Evolutionary conservation across 2,329 filamentous ascomycete species (phyloP).

Genomic region (Sordariomycetes sp.): DNA sequence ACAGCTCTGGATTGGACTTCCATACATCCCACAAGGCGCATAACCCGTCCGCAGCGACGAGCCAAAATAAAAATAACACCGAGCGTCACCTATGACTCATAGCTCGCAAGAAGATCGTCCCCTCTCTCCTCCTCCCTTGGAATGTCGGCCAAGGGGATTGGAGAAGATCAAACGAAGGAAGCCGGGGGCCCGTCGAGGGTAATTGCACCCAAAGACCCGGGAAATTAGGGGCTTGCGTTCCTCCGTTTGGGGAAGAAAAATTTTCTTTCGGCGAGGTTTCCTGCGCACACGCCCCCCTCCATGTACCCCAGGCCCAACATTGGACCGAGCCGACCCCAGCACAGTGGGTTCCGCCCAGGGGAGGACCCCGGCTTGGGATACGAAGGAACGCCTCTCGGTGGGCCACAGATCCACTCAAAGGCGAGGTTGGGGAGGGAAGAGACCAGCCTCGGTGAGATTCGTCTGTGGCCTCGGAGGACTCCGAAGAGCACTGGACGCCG

Average conservation of each 20-base stretch:
- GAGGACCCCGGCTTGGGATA: neutral
- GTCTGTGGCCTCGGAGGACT: neutral
- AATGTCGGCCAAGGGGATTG: neutral
- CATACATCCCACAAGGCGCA: neutral
- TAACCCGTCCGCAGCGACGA: neutral
- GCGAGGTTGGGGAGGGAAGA: neutral
- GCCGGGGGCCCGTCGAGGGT: neutral
- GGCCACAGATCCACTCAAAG: neutral
- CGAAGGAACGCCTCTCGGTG: neutral
- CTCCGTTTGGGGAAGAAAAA: neutral
- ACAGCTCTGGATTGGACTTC: slow-evolving; percentile 2
- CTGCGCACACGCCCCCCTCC: neutral
- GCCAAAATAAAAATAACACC: neutral
- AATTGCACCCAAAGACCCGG: neutral
- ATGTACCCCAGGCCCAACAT: neutral
- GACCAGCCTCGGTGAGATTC: neutral
- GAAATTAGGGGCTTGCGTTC: neutral
- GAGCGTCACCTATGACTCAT: neutral
- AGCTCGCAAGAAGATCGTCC: neutral
- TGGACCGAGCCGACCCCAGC: neutral
- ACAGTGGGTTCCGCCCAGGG: neutral
- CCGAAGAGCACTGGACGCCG: too few relatives aligned
- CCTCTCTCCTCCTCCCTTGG: neutral
- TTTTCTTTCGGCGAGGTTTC: neutral
- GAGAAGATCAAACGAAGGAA: neutral